Base-by-base conservation (phyloP, 768 basidiomycete genomes). In the Cyclocybe cylindracea region DNA sequence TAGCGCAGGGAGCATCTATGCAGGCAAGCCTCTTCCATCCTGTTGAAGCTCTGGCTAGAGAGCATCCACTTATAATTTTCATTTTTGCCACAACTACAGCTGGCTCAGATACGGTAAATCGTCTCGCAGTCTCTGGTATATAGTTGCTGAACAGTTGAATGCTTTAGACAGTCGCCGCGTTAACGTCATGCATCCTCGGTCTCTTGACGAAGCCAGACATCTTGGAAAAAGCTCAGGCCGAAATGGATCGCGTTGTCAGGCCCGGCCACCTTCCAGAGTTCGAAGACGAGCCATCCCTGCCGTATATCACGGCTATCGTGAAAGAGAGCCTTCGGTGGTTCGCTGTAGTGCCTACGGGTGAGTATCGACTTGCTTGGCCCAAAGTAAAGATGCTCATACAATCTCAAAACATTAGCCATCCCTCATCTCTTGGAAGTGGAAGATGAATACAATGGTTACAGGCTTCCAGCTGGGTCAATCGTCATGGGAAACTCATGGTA, bases 211-310 rank as follows among this genome's bases (percentile, higher is more conserved):
- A 65, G 39, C 73, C 67, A 2, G 62, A 70, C 4, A 61, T 61
- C 5, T 59, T 68, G 13, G 56, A 54, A 33, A 67, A 61, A 43
- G 71, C 69, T 5, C 71, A 73, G 46, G 55, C 36, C 4, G 68
- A 74, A 42, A 53, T 75, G 2, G 73, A 71, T 48, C 38, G 57
- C n/a, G 64, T 71, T 11, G 46, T 71, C 13, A 64, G 66, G 7
- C 43, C 51, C 4, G 62, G 63, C 18, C 50, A 64, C 39, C 54
- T 75, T 6, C 74, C 74, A 0, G 61, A 63, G 13, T 62, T 68
- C 39, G 58, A 60, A 2, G 70, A 70, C 36, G 19, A 55, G 46
- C 47, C 55, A 11, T 44, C 51, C 3, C 38, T 72, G 18, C 69
- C 69, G 9, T 70, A 68, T 41, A 57, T 70, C 24, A 62, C 59